Conservation (phyloP, 805 yeast species). For the Candida argentea region DNA sequence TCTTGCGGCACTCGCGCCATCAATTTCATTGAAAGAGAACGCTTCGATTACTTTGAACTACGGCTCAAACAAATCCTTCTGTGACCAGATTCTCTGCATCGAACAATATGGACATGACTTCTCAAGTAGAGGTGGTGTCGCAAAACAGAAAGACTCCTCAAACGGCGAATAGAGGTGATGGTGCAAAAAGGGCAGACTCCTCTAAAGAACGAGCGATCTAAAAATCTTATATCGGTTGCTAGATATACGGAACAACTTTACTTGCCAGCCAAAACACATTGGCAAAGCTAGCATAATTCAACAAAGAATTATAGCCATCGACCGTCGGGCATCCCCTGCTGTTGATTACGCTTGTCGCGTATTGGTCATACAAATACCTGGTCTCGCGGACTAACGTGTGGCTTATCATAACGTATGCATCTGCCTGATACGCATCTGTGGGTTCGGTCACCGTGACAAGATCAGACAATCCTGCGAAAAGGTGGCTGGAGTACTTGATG, state of each 20-base stretch:
- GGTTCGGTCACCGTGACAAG: slow-evolving; percentile 9
- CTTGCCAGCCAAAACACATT: slow-evolving; percentile 11
- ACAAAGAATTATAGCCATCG: slow-evolving; percentile 5
- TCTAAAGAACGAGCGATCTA: slow-evolving; percentile 1
- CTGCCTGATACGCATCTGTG: slow-evolving; percentile 5
- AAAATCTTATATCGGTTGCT: slow-evolving; percentile 1
- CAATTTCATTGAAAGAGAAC: too few species aligned
- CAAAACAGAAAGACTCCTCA: too few species aligned
- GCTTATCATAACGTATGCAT: slow-evolving; percentile 11
- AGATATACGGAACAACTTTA: slow-evolving; percentile 6
- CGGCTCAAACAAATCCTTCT: too few species aligned
- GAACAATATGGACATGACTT: too few species aligned
- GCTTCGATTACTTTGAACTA: too few species aligned
- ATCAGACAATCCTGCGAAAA: slow-evolving; percentile 16
- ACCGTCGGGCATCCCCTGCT: slow-evolving; percentile 4
- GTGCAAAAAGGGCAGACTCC: too few species aligned
- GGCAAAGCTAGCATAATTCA: slow-evolving; percentile 11
- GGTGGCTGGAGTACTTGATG: slow-evolving; percentile 11
- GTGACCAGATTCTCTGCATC: too few species aligned
- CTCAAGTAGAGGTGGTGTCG: too few species aligned
- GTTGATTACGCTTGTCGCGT: slow-evolving; percentile 3
- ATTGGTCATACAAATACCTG: slow-evolving; percentile 10
- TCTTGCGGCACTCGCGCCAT: too few species aligned
- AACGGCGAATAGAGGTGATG: too few species aligned
- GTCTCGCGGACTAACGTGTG: slow-evolving; percentile 11